Evolutionary conservation across 2,329 filamentous ascomycete species (phyloP), one percentile per base, ranked within the genome.

Genomic region (Aspergillus alliaceus): DNA sequence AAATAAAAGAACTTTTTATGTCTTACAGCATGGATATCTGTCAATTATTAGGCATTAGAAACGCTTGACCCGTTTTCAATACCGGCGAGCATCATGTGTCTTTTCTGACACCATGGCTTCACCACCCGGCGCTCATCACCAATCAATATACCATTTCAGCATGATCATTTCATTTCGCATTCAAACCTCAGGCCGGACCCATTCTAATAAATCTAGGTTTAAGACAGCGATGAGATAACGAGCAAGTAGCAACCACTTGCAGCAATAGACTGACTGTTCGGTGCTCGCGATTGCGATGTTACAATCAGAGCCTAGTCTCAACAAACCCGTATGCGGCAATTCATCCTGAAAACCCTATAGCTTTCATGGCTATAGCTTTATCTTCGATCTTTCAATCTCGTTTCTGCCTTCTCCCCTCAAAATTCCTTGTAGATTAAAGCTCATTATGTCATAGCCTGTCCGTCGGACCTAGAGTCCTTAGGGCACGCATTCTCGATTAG

Each of bases 111-210:
- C 64, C 64, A 63, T 69, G 64, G 63, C 62, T 62, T 66, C 66
- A 63, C 59, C 72, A 73, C 66, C 64, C 71, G 67, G 72, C 66
- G 66, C 64, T 71, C 67, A 69, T 68, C 66, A 70, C 64, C 66
- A 71, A 73, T 69, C 63, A 68, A 72, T 67, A 72, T 67, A 69
- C 65, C 66, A 68, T 71, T 68, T 69, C 64, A 65, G 52, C 59
- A 52, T 32, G 44, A 37, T 37, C n/a, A 42, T 24, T 25, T 29
- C 22, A 12, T 48, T 48, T 31, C 18, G 9, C 12, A 22, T 27
- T 25, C 24, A 25, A 14, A 46, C 42, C 6, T 29, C 27, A 46
- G 24, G 42, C 22, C 6, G 27, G 25, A 22, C 18, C 14, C 25
- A 20, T 53, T 27, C 27, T 31, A 40, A 47, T 46, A 47, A 25